A percentile compares a stretch with the other conserved stretches of the same genome.
These are phyloP conservation scores for Plasmodiophora brassicae DNA, from an alignment of 208 protist species.

Conservation along the genomic window DNA sequence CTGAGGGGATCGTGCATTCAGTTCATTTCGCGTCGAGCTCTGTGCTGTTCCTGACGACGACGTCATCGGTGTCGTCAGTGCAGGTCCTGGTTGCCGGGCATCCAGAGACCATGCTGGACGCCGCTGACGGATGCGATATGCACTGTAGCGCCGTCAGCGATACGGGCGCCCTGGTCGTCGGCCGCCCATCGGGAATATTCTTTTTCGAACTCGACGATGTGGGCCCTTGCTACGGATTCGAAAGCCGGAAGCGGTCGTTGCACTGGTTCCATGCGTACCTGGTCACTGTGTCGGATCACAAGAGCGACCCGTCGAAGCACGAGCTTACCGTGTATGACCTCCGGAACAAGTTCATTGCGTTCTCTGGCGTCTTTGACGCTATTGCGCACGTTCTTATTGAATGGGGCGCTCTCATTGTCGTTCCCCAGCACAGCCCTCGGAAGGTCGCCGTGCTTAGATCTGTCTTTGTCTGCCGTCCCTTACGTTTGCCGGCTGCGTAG, in stretches of 20 bases:
- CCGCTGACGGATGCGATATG: not conserved
- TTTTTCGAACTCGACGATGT: constrained; percentile 13
- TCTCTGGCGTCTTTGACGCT: constrained; percentile 7
- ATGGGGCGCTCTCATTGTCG: not conserved
- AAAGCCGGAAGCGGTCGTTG: not conserved
- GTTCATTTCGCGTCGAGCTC: not conserved
- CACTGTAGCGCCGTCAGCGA: not conserved
- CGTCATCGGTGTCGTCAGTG: constrained; percentile 7
- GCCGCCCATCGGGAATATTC: not conserved
- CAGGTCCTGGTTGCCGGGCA: not conserved
- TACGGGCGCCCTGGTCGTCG: not conserved
- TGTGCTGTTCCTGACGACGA: not conserved
- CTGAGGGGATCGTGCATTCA: not conserved
- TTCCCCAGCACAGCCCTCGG: not conserved
- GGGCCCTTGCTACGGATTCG: constrained; percentile 7
- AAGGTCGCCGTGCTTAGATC: not conserved
- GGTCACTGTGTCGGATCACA: not conserved
- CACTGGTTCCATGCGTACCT: constrained; percentile 22
- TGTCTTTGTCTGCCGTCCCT: not conserved
- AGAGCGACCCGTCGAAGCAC: not conserved
- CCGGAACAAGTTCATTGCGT: not conserved
- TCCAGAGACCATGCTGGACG: not conserved
- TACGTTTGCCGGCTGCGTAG: not conserved
- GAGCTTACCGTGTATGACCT: not conserved
- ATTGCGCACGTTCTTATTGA: not conserved